Base-by-base conservation (phyloP, 139 green algal species). In the Chlorella sp. region DNA sequence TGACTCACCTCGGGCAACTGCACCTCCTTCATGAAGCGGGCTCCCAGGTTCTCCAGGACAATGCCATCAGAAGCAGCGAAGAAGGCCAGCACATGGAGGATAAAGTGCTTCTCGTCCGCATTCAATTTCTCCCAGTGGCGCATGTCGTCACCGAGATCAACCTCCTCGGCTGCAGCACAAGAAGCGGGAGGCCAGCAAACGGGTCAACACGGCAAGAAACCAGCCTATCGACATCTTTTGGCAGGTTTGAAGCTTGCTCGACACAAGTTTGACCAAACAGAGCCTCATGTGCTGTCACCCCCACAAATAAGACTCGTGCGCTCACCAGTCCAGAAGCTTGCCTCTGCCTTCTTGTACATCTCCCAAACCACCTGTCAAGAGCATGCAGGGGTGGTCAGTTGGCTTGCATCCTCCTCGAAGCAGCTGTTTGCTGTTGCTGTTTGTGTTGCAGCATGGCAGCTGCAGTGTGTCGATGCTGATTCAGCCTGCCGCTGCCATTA, bases 41-140 rank as follows among this genome's bases (percentile, higher is more conserved):
- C 73, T 2, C 87, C 93, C 51, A 99, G 85, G 84, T 98, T 99
- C 78, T 99, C 95, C 27, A 49, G 62, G 2, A 99, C 95, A 75
- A 99, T 99, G 59, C 95, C 95, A 77, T 99, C 95, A 1, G 89
- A 96, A 2, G 92, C 84, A 3, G 95, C 95, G 69, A 99, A 99
- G 79, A 98, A 98, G 2, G 95, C 95, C 27, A 99, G 85, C 22
- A 99, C 81, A 76, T 98, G 88, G 61, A 87, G 93, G 71, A 99
- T 90, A 80, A 99, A 99, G 82, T 97, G 91, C 72, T 82, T 74
- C 88, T 99, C 96, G 77, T 94, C 83, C 24, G 85, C 83, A 31
- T 75, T 95, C 0, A 99, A 86, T 24, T 68, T 81, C 62, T 97
- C 87, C 96, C 96, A 99, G 83, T 98, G 86, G n/a, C 81, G 79